These are phyloP conservation scores for Mycena leptocephala DNA, from an alignment of 768 basidiomycete species.

Conservation along the genomic window DNA sequence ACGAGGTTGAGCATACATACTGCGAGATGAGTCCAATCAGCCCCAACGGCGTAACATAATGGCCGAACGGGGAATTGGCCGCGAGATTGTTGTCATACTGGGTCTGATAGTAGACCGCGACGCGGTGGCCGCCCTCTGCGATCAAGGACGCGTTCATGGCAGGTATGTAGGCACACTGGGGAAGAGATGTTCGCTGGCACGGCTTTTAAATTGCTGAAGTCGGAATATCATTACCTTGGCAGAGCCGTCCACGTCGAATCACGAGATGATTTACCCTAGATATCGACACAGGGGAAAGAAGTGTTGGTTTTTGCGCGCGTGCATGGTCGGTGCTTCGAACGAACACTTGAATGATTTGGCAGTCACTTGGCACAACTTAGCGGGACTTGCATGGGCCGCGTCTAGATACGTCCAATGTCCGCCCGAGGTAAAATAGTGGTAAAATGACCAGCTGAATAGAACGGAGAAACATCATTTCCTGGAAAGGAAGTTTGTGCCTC, in stretches of 20 bases:
- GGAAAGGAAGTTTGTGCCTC: neutral
- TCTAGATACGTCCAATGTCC: neutral
- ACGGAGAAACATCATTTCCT: conserved; percentile 26
- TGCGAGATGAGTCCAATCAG: conserved; percentile 42
- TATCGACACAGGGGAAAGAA: neutral
- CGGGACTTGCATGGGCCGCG: neutral
- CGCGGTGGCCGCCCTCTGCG: conserved; percentile 34
- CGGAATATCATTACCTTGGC: conserved; percentile 1
- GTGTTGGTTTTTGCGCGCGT: neutral
- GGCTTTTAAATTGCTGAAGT: conserved; percentile 7
- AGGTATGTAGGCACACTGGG: neutral
- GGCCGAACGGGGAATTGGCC: conserved; percentile 35
- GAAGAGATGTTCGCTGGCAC: neutral
- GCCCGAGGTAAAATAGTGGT: neutral
- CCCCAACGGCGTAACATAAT: conserved; percentile 40
- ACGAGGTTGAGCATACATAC: neutral
- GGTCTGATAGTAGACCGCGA: conserved; percentile 44
- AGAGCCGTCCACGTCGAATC: conserved; percentile 1
- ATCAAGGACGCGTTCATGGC: conserved; percentile 28
- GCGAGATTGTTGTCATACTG: conserved; percentile 36
- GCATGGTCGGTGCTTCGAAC: conserved; percentile 16
- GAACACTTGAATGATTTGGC: neutral
- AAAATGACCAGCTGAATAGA: neutral
- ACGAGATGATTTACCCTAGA: conserved; percentile 13
- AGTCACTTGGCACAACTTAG: conserved; percentile 14